A percentile compares a stretch with the other conserved stretches of the same genome.
phyloP scores from a whole-genome alignment of 1,284 basidiomycete species.

The Trametes pubescens region DNA sequence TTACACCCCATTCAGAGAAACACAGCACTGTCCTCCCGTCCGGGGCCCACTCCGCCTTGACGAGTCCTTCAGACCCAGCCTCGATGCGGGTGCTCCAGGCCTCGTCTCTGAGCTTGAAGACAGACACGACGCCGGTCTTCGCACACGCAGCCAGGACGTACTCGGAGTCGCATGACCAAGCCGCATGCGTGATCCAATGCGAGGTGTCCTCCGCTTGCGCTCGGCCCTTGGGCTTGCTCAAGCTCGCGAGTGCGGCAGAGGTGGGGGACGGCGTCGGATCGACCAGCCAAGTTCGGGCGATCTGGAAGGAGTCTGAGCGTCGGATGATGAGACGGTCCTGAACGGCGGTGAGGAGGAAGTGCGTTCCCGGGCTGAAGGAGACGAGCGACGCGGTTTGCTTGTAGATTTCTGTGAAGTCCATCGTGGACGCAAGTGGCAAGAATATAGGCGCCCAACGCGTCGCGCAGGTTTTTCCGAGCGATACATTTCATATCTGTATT shows the following conservation, averaged over 20 bases:
- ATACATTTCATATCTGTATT: not conserved
- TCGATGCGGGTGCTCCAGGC: slow-evolving; percentile 76
- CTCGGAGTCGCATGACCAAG: slow-evolving; percentile 86
- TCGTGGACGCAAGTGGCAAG: slow-evolving; percentile 22
- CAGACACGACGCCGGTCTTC: slow-evolving; percentile 69
- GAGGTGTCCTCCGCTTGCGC: slow-evolving; percentile 8
- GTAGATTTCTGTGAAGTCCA: slow-evolving; percentile 84
- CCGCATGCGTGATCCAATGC: slow-evolving; percentile 70
- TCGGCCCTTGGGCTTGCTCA: slow-evolving; percentile 30
- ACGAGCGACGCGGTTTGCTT: slow-evolving; percentile 73
- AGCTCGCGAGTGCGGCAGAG: slow-evolving; percentile 35
- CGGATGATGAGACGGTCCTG: slow-evolving; percentile 78
- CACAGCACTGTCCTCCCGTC: slow-evolving; percentile 83
- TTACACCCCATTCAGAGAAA: slow-evolving; percentile 88
- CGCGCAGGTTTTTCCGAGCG: too few species aligned
- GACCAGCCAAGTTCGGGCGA: slow-evolving; percentile 76
- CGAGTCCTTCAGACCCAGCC: slow-evolving; percentile 83
- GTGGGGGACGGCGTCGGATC: slow-evolving; percentile 57
- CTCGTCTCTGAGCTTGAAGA: slow-evolving; percentile 79
- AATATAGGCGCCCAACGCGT: slow-evolving; percentile 2
- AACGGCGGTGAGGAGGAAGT: slow-evolving; percentile 77
- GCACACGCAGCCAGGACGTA: slow-evolving; percentile 80
- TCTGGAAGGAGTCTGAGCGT: slow-evolving; percentile 78
- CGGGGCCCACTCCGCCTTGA: slow-evolving; percentile 86
- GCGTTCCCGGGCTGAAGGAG: slow-evolving; percentile 74